These are phyloP conservation scores for Aegilops longissima DNA, from an alignment of 176 grass and related monocot species.

Conservation along the genomic window DNA sequence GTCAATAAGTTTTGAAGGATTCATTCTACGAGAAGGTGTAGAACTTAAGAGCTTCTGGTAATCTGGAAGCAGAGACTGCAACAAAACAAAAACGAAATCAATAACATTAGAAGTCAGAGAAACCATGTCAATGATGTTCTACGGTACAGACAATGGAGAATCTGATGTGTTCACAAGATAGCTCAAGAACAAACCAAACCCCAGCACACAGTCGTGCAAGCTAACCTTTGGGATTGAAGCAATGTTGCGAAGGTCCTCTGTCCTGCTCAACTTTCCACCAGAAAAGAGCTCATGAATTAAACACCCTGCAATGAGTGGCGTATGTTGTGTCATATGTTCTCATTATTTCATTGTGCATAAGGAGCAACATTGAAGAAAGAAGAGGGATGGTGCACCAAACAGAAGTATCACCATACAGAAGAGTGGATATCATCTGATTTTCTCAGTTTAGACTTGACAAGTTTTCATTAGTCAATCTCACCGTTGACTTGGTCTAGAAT, in stretches of 20 bases:
- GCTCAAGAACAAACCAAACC: slow-evolving; percentile 31
- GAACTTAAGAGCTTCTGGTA: slow-evolving; percentile 99
- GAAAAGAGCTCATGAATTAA: slow-evolving; percentile 98
- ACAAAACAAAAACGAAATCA: slow-evolving; percentile 23
- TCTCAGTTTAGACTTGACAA: slow-evolving; percentile 2
- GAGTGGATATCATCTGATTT: background rate
- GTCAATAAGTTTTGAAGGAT: slow-evolving; percentile 98
- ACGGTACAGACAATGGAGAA: background rate
- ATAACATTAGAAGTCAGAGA: background rate
- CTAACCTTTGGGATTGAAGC: slow-evolving; percentile 92
- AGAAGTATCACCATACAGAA: background rate
- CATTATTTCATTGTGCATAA: slow-evolving; percentile 32
- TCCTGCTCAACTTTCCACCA: slow-evolving; percentile 77
- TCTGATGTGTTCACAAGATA: background rate
- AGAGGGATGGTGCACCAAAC: background rate
- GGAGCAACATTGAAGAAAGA: background rate
- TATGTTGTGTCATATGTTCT: slow-evolving; percentile 10
- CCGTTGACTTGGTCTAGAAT: slow-evolving; percentile 4
- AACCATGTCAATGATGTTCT: background rate
- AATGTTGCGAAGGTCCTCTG: slow-evolving; percentile 95
- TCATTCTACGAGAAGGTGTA: slow-evolving; percentile 82
- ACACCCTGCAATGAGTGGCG: slow-evolving; percentile 60
- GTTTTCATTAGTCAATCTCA: background rate
- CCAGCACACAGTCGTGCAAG: background rate
- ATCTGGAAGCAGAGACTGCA: slow-evolving; percentile 95